Conservation (phyloP, 768 basidiomycete species). For the Glaciozyma martinii region DNA sequence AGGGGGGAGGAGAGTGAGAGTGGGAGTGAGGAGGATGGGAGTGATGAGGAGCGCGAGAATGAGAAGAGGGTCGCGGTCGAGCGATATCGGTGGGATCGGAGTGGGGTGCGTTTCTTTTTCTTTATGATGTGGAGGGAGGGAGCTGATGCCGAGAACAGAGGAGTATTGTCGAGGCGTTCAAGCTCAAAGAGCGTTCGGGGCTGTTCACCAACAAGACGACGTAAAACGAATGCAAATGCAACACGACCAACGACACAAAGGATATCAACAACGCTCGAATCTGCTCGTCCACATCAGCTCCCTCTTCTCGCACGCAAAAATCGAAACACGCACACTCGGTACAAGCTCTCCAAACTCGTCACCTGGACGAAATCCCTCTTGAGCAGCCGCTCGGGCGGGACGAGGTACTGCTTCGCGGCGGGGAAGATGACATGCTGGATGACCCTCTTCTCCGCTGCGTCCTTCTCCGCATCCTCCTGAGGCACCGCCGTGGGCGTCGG, state of each 20-base stretch:
- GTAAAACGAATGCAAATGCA: background rate
- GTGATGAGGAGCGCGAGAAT: conserved; percentile 24
- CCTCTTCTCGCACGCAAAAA: background rate
- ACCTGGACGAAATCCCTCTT: conserved; percentile 65
- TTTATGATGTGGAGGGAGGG: background rate
- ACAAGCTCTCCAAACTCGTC: conserved; percentile 81
- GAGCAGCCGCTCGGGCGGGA: conserved; percentile 57
- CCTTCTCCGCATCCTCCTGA: conserved; percentile 7
- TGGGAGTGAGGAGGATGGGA: background rate
- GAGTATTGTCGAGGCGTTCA: background rate
- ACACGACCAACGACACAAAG: background rate
- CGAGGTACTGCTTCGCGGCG: conserved; percentile 65
- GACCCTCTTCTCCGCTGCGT: conserved; percentile 58
- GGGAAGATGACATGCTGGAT: conserved; percentile 87
- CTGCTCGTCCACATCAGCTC: background rate
- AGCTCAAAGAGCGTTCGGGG: background rate
- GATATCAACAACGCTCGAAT: conserved; percentile 9
- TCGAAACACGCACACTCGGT: conserved; percentile 56
- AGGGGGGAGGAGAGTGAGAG: conserved; percentile 7
- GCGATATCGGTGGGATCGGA: conserved; percentile 20
- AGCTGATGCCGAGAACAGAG: background rate
- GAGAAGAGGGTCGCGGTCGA: conserved; percentile 5
- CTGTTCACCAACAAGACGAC: background rate
- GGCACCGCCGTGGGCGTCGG: conserved; percentile 27
- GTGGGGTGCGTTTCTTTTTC: background rate